Base-by-base conservation (phyloP, 129 eudicot genomes). In the Kitagawia praeruptora region DNA sequence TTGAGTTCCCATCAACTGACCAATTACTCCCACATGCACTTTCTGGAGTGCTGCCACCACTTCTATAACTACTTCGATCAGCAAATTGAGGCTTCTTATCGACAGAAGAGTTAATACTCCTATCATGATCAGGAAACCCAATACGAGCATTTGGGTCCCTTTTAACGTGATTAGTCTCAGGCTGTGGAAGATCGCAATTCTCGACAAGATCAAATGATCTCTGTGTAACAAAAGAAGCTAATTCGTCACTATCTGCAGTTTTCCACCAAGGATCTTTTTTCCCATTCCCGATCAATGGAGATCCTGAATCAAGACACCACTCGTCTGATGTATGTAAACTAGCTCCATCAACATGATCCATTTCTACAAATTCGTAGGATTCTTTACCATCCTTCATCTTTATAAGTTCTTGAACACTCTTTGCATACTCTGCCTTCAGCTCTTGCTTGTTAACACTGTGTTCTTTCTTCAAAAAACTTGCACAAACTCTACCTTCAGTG, bases 141-240 rank as follows among this genome's bases (percentile, higher is more conserved):
- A 48, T 69, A 75, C 63, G 38, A 53, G 61, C 83, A 84, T 31
- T 38, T 0, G 72, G 49, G 53, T 81, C 78, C 84, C 87, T 84
- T 75, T 80, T 85, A 15, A 78, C 78, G 81, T 80, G 69, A 64
- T 77, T 66, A 16, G 76, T 83, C 80, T 82, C 89, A 38, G 97
- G 96, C 56, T 81, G 90, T 42, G 98, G 98, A 74, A 94, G 97
- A 85, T 94, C 98, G 78, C 98, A 94, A 80, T 94, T 94, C 73
- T 91, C 98, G 6, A 94, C 74, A 79, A 84, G 85, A 78, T 77
- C 89, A 56, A 73, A 84, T 8, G 98, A 94, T 77, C 85, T 91
- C 54, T 87, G 89, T 16, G 98, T 87, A 79, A 94, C 98, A 58
- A 88, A 88, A 1, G 87, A 87, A 11, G 96, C 97, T 87, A 94